Evolutionary conservation across 2,329 filamentous ascomycete species (phyloP).

Genomic region (Pyrenochaeta sp.): DNA sequence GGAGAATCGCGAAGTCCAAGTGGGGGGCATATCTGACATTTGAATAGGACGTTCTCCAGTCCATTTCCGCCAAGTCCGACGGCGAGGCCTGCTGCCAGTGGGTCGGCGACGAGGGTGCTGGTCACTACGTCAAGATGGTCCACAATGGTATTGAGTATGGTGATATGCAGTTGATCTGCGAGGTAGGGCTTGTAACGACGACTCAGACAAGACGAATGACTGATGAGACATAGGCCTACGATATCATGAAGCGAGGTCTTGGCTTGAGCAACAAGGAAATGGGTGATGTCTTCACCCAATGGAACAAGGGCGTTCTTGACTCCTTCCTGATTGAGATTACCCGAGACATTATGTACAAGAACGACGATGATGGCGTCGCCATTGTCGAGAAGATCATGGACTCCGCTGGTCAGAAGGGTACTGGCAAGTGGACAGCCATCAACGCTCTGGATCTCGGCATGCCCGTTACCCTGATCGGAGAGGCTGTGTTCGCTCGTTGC

Average conservation of each 20-base stretch:
- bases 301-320: conserved; percentile 98
- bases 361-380: conserved; percentile 88
- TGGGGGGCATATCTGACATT: conserved; percentile 24
- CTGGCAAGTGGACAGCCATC: conserved; percentile 99
- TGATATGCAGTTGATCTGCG: conserved; percentile 99
- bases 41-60: conserved; percentile 86
- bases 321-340: conserved; percentile 99
- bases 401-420: conserved; percentile 98
- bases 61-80: conserved; percentile 96
- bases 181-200: conserved; percentile 67
- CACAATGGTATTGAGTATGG: conserved; percentile 99
- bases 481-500: conserved; percentile 95
- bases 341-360: conserved; percentile 97
- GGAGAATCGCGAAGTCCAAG: not conserved
- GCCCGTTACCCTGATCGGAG: conserved; percentile 97
- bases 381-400: conserved; percentile 99
- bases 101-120: conserved; percentile 99
- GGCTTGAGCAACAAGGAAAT: conserved; percentile 92
- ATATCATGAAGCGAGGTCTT: conserved; percentile 99
- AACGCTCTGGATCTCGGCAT: conserved; percentile 98
- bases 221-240: conserved; percentile 77
- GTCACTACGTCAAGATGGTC: conserved; percentile 99
- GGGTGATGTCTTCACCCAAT: conserved; percentile 90
- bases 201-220: not conserved
- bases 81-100: conserved; percentile 98